Evolutionary conservation across 139 green algal genomes (phyloP).

Genomic region (Picochlorum sp.): DNA sequence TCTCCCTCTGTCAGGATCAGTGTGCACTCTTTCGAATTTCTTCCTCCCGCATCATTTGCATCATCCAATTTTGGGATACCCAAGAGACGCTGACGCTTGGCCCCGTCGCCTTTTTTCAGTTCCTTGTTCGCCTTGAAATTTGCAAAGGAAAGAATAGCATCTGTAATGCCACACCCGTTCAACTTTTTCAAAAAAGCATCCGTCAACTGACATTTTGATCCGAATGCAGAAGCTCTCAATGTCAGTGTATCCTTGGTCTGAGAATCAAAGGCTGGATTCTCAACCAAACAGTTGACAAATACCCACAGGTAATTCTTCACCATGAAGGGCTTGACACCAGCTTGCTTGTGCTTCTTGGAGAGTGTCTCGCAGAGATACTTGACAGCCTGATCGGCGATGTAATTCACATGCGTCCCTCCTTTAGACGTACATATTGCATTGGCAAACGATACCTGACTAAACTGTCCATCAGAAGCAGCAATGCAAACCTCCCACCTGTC

Average conservation of each 20-base stretch:
- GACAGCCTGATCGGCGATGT: conserved; percentile 73
- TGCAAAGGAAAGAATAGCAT: conserved; percentile 81
- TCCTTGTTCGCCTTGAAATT: conserved; percentile 90
- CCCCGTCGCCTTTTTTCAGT: conserved; percentile 94
- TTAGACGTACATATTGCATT: conserved; percentile 97
- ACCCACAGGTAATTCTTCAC: conserved; percentile 97
- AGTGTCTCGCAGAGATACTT: conserved; percentile 70
- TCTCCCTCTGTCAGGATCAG: conserved; percentile 99
- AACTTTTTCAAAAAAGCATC: conserved; percentile 88
- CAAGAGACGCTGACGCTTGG: conserved; percentile 67
- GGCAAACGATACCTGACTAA: conserved; percentile 94
- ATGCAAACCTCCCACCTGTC: conserved; percentile 95
- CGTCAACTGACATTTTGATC: conserved; percentile 84
- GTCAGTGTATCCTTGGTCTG: conserved; percentile 98
- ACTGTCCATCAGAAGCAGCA: conserved; percentile 78
- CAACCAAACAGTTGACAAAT: conserved; percentile 94
- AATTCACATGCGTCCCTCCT: conserved; percentile 94
- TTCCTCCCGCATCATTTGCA: conserved; percentile 90
- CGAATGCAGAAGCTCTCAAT: conserved; percentile 76
- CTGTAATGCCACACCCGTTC: conserved; percentile 64
- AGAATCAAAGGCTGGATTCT: conserved; percentile 98
- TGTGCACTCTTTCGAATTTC: conserved; percentile 83
- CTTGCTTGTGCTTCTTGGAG: conserved; percentile 94
- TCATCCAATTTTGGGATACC: conserved; percentile 97
- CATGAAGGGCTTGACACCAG: conserved; percentile 87